These are phyloP conservation scores for Trichoderma arundinaceum DNA, from an alignment of 2,329 filamentous ascomycete species.

Conservation along the genomic window DNA sequence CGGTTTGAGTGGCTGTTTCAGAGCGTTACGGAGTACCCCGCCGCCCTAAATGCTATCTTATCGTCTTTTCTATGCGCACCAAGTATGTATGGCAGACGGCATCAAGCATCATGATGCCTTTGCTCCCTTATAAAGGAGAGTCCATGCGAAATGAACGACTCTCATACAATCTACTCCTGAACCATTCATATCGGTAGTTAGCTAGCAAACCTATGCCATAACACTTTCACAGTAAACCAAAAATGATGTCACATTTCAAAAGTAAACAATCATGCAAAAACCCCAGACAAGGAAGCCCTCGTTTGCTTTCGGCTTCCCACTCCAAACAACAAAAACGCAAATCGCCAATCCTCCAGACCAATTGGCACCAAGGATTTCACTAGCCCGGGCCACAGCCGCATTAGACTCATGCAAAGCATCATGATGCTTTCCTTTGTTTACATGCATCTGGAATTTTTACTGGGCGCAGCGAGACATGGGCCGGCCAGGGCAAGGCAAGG, in stretches of 20 bases:
- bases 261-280: not conserved
- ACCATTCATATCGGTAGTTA: not conserved
- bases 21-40: slow-evolving; percentile 1
- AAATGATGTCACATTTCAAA: not conserved
- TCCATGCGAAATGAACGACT: not conserved
- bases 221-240: too few species aligned
- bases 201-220: not conserved
- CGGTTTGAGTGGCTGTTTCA: slow-evolving; percentile 24
- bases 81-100: not conserved
- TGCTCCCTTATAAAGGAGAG: too few species aligned
- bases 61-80: not conserved
- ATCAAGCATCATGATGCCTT: too few species aligned
- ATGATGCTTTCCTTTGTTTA: slow-evolving; percentile 11
- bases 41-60: not conserved
- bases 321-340: not conserved
- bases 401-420: slow-evolving; percentile 29
- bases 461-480: slow-evolving; percentile 16
- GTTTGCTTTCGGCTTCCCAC: not conserved
- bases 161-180: not conserved
- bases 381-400: slow-evolving; percentile 10
- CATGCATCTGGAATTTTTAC: slow-evolving; percentile 15
- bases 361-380: not conserved
- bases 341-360: not conserved
- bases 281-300: not conserved
- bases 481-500: not conserved